Percentiles rank a stretch among this genome's conserved stretches.
phyloP scores from a whole-genome alignment of 2,329 filamentous ascomycete genomes.

The Remersonia thermophila region DNA sequence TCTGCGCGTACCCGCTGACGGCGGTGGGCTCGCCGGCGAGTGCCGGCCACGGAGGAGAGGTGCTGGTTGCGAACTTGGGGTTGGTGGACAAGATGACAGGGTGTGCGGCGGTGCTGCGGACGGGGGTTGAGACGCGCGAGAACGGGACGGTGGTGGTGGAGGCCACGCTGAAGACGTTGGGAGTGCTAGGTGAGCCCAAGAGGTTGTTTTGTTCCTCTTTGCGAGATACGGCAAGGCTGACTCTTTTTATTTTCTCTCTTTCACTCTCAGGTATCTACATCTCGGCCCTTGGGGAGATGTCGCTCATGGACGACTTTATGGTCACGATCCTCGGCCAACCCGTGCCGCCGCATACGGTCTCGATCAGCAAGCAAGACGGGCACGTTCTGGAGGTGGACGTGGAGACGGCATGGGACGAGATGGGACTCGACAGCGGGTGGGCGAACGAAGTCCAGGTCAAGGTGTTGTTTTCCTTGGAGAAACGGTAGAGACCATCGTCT shows the following conservation, averaged over 20 bases:
- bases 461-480: conserved; percentile 38
- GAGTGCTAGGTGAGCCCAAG: conserved; percentile 3
- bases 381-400: conserved; percentile 68
- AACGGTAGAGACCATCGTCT: not conserved
- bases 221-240: too few relatives aligned
- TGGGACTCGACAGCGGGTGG: conserved; percentile 59
- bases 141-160: conserved; percentile 53
- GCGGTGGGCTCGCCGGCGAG: conserved; percentile 36
- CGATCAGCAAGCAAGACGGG: conserved; percentile 35
- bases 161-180: conserved; percentile 57
- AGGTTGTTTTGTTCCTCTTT: not conserved
- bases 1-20: conserved; percentile 59
- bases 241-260: too few relatives aligned
- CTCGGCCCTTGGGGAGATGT: conserved; percentile 50
- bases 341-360: conserved; percentile 55
- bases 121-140: conserved; percentile 40
- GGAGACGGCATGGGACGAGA: conserved; percentile 62
- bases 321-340: conserved; percentile 60
- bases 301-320: conserved; percentile 55
- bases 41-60: conserved; percentile 19
- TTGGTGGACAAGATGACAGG: conserved; percentile 84
- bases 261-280: conserved; percentile 78
- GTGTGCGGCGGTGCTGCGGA: conserved; percentile 59
- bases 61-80: conserved; percentile 59
- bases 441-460: conserved; percentile 67